Evolutionary conservation across 306 rosid species (phyloP).

Genomic region (Betula pendula): DNA sequence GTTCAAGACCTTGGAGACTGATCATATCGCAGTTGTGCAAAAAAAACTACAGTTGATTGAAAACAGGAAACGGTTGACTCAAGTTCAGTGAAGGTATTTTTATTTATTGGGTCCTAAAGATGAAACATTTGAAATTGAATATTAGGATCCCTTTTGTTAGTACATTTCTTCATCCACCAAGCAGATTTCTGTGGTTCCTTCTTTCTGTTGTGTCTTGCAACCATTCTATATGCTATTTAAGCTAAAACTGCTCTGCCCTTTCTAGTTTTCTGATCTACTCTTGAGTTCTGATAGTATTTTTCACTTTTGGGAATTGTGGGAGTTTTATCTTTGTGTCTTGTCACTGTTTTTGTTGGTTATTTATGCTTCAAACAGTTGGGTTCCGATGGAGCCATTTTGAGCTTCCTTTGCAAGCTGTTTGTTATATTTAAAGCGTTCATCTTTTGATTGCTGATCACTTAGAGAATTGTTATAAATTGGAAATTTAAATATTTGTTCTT

Average conservation of each 20-base stretch:
- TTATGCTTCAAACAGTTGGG: neutral
- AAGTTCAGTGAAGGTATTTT: neutral
- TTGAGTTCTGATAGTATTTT: neutral
- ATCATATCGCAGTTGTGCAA: neutral
- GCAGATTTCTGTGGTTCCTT: neutral
- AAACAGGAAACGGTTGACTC: neutral
- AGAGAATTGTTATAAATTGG: no score
- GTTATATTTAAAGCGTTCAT: no score
- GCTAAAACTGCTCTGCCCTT: neutral
- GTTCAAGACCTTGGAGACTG: neutral
- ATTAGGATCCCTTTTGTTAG: neutral
- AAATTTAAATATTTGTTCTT: no score
- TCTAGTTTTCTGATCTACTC: neutral
- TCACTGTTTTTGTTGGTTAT: neutral
- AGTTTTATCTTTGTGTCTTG: neutral
- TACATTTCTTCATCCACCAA: neutral
- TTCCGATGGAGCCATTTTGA: neutral
- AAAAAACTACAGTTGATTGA: neutral
- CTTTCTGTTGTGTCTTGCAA: neutral
- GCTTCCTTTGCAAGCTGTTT: neutral
- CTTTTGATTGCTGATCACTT: no score
- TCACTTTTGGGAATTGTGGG: neutral
- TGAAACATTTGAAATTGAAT: neutral
- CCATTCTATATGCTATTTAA: neutral
- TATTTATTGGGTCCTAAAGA: neutral